Evolutionary conservation across 352 stramenopile genomes (phyloP).

Genomic region (Globisporangium spinosum): DNA sequence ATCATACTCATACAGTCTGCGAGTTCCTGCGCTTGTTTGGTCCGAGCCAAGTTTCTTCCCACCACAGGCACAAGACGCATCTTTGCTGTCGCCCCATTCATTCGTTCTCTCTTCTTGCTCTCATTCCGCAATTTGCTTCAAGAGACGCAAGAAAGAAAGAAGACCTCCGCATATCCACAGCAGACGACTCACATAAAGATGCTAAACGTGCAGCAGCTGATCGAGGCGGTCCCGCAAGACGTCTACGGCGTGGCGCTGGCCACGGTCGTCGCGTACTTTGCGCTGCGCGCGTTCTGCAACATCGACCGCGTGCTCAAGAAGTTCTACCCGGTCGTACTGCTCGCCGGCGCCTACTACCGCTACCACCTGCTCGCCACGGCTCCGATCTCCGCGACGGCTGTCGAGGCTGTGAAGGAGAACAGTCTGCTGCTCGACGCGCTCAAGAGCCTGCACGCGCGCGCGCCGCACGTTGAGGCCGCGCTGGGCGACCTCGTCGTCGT

Average conservation of each 20-base stretch:
- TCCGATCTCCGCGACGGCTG: not conserved
- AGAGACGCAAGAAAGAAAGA: not conserved
- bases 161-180: not conserved
- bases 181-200: constrained; percentile 9
- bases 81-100: not conserved
- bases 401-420: not conserved
- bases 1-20: not conserved
- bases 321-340: constrained; percentile 49
- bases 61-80: not conserved
- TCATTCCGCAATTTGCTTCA: constrained; percentile 14
- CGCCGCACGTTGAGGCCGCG: constrained; percentile 16
- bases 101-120: not conserved
- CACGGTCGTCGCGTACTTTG: constrained; percentile 48
- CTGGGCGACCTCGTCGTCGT: constrained; percentile 17
- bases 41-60: not conserved
- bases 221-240: constrained; percentile 28
- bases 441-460: constrained; percentile 14
- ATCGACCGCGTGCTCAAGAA: constrained; percentile 59
- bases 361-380: constrained; percentile 23
- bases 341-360: constrained; percentile 48
- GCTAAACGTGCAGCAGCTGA: constrained; percentile 27
- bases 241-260: constrained; percentile 33
- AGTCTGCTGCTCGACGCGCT: constrained; percentile 20
- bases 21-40: not conserved
- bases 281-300: constrained; percentile 62